These are phyloP conservation scores for Penicillium sp. DNA, from an alignment of 2,329 filamentous ascomycete species.

Conservation along the genomic window DNA sequence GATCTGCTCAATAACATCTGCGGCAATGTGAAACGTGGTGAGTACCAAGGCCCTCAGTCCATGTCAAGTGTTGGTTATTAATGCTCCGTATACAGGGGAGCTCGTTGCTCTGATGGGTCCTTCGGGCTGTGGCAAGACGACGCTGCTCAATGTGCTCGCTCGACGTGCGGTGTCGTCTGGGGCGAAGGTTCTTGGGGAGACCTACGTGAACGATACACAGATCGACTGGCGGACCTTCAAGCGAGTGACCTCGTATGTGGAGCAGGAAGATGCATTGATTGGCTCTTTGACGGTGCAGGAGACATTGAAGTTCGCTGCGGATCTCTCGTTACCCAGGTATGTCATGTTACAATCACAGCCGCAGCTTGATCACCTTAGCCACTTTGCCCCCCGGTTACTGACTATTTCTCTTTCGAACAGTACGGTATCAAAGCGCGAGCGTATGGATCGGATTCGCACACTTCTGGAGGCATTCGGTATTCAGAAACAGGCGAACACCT, in stretches of 20 bases:
- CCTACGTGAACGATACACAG: constrained; percentile 61
- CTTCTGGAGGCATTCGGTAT: constrained; percentile 72
- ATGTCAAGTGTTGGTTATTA: neutral
- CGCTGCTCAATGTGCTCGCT: constrained; percentile 74
- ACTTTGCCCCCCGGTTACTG: neutral
- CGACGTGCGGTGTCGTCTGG: constrained; percentile 55
- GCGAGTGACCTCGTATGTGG: constrained; percentile 70
- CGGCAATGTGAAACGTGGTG: constrained; percentile 62
- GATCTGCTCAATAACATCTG: constrained; percentile 61
- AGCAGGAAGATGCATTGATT: constrained; percentile 82
- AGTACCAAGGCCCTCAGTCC: constrained; percentile 5
- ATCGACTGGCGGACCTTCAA: constrained; percentile 57
- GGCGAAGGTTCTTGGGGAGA: constrained; percentile 51
- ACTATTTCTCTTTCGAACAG: constrained; percentile 27
- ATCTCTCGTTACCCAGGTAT: constrained; percentile 58
- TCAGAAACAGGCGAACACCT: constrained; percentile 61
- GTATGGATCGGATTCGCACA: constrained; percentile 59
- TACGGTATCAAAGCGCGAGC: constrained; percentile 54
- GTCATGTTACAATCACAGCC: constrained; percentile 7
- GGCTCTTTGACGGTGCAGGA: constrained; percentile 76
- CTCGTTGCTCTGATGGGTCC: constrained; percentile 80
- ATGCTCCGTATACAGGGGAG: constrained; percentile 52
- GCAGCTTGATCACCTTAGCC: neutral
- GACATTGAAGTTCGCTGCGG: constrained; percentile 73
- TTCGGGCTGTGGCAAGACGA: constrained; percentile 72